A percentile compares a stretch with the other conserved stretches of the same genome.
These are phyloP conservation scores for Knoxia roxburghii DNA, from an alignment of 257 asterid species.

Conservation along the genomic window DNA sequence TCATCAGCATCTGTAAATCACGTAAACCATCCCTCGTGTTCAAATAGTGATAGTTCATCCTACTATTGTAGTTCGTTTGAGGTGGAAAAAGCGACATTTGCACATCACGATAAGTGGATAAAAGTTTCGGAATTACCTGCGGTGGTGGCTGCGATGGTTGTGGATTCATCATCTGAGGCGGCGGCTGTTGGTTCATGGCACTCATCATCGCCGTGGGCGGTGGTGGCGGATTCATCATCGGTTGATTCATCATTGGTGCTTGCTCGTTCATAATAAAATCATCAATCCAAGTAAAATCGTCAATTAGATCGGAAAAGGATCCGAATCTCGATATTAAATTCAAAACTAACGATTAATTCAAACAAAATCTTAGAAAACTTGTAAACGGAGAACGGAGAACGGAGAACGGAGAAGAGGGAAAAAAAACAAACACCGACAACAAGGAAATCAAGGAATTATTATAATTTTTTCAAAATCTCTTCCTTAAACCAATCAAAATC, in stretches of 20 bases:
- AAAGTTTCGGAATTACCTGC: slow-evolving; percentile 18
- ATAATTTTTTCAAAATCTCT: too few relatives aligned
- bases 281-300: neutral
- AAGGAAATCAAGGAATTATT: too few relatives aligned
- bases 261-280: slow-evolving; percentile 52
- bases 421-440: neutral
- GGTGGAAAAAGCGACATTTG: neutral
- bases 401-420: too few relatives aligned
- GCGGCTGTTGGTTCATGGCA: slow-evolving; percentile 6
- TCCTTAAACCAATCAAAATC: too few relatives aligned
- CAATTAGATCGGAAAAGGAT: slow-evolving; percentile 5
- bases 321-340: neutral
- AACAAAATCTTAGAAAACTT: neutral
- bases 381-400: too few relatives aligned
- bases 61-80: neutral
- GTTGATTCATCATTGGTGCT: slow-evolving; percentile 49
- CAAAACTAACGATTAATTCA: neutral
- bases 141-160: slow-evolving; percentile 16
- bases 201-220: slow-evolving; percentile 18
- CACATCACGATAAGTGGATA: neutral
- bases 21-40: slow-evolving; percentile 4
- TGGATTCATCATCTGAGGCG: slow-evolving; percentile 20
- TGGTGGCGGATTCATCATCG: slow-evolving; percentile 17
- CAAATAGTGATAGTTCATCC: neutral
- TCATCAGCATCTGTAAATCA: slow-evolving; percentile 42